A percentile compares a stretch with the other conserved stretches of the same genome.
Evolutionary conservation across 1,284 basidiomycete genomes (phyloP).

Genomic region (Apiotrichum porosum): DNA sequence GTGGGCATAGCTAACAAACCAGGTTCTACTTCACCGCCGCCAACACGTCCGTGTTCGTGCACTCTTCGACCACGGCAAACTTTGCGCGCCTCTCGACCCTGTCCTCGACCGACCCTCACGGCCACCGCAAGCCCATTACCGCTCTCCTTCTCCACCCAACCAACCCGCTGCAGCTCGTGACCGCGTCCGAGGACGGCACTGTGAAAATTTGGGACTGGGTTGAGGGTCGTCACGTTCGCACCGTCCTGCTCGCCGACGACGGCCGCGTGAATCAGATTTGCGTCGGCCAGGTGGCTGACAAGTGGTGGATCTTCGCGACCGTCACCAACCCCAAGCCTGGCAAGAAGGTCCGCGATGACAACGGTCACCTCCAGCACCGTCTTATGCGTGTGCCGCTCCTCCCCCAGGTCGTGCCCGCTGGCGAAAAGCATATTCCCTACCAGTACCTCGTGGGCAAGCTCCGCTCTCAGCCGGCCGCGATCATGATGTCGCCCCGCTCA

Average conservation of each 20-base stretch:
- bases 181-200: slow-evolving; percentile 74
- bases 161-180: slow-evolving; percentile 85
- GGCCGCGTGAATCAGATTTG: slow-evolving; percentile 54
- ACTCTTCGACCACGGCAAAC: slow-evolving; percentile 62
- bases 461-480: slow-evolving; percentile 27
- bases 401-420: neutral
- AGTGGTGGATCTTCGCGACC: slow-evolving; percentile 38
- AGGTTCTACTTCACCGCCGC: slow-evolving; percentile 85
- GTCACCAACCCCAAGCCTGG: slow-evolving; percentile 20
- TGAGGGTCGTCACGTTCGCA: slow-evolving; percentile 73
- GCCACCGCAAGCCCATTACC: slow-evolving; percentile 62
- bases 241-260: slow-evolving; percentile 61
- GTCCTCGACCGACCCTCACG: slow-evolving; percentile 49
- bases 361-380: slow-evolving; percentile 19
- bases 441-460: slow-evolving; percentile 30
- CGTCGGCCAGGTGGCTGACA: slow-evolving; percentile 30
- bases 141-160: slow-evolving; percentile 73
- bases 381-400: slow-evolving; percentile 22
- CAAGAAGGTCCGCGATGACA: slow-evolving; percentile 15
- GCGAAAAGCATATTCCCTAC: slow-evolving; percentile 12
- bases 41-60: slow-evolving; percentile 71
- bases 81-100: slow-evolving; percentile 76
- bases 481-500: slow-evolving; percentile 64
- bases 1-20: neutral
- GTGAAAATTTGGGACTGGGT: slow-evolving; percentile 91